Percentiles rank a stretch among this genome's conserved stretches.
phyloP scores from a whole-genome alignment of 495 filamentous ascomycete genomes.

The Penicillium ochrochloron region DNA sequence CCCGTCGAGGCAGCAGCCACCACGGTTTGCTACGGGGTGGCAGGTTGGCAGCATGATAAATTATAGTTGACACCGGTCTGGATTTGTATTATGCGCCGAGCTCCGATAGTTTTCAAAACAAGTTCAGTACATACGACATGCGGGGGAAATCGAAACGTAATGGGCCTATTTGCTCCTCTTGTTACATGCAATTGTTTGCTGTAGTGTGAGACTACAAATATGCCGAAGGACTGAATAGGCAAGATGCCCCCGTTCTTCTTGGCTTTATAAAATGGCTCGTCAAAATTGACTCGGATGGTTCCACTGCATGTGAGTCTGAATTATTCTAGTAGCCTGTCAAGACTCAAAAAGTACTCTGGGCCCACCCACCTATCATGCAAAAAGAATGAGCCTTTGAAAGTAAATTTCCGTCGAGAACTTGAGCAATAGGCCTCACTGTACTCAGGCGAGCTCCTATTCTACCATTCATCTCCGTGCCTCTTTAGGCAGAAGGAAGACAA shows the following conservation, averaged over 20 bases:
- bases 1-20: not conserved
- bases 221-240: not conserved
- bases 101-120: no score
- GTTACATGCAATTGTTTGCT: not conserved
- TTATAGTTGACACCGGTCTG: not conserved
- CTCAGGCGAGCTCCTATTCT: no score
- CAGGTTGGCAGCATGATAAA: not conserved
- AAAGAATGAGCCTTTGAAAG: not conserved
- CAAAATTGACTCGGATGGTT: not conserved
- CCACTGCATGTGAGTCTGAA: not conserved
- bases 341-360: not conserved
- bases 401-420: not conserved
- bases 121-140: not conserved
- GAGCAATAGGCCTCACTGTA: not conserved
- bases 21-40: not conserved
- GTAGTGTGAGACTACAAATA: not conserved
- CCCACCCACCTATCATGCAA: not conserved
- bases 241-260: not conserved
- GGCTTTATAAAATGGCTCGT: not conserved
- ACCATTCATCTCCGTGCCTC: no score
- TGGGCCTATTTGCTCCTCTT: not conserved
- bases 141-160: not conserved
- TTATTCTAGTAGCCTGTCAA: not conserved
- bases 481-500: no score
- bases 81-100: not conserved